Conservation (phyloP, 1,284 basidiomycete genomes). For the Puccinia polysora region DNA sequence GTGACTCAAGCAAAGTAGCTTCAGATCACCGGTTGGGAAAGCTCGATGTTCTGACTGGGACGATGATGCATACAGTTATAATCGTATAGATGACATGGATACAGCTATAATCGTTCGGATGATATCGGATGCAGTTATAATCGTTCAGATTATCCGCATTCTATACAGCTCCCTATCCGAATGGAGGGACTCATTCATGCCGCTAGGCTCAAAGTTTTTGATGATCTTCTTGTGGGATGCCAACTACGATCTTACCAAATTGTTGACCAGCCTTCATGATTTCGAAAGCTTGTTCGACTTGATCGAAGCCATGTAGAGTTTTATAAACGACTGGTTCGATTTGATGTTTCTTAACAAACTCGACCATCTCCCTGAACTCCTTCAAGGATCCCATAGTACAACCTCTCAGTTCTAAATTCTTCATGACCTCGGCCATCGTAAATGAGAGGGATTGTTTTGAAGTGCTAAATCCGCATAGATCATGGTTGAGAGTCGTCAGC, state of each 20-base stretch:
- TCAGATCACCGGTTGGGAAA: no score
- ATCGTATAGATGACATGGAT: no score
- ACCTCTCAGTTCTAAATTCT: constrained; percentile 21
- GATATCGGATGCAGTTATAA: no score
- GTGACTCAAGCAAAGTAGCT: no score
- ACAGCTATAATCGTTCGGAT: no score
- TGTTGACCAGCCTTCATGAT: constrained; percentile 34
- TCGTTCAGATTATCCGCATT: no score
- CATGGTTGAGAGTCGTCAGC: not conserved
- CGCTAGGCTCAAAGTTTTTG: constrained; percentile 11
- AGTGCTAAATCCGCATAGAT: constrained; percentile 24
- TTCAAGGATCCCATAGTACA: constrained; percentile 30
- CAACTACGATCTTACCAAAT: constrained; percentile 35
- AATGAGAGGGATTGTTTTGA: constrained; percentile 10
- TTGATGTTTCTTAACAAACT: constrained; percentile 21
- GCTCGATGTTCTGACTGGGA: no score
- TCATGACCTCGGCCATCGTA: constrained; percentile 32
- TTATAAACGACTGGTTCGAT: constrained; percentile 23
- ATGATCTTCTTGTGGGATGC: not conserved
- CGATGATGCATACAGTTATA: no score
- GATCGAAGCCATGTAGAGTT: constrained; percentile 5
- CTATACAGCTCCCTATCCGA: no score
- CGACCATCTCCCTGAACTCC: constrained; percentile 38
- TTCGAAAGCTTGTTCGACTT: constrained; percentile 28
- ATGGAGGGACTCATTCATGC: no score